Conservation (phyloP, 2,329 filamentous ascomycete species). For the Diaporthe citrichinensis region DNA sequence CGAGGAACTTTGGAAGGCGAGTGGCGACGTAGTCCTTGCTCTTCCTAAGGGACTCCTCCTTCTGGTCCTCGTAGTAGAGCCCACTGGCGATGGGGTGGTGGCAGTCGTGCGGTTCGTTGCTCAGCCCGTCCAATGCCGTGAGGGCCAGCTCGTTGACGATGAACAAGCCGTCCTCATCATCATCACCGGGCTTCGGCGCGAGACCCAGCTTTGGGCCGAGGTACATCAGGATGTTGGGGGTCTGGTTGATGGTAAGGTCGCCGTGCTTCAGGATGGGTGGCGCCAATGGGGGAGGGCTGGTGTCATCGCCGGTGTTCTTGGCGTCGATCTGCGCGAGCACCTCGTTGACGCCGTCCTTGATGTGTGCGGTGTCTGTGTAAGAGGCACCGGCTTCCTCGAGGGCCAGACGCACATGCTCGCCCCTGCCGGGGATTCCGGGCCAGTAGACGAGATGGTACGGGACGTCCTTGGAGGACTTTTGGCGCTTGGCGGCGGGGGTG, state of each 20-base stretch:
- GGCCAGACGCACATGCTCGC: slow-evolving; percentile 79
- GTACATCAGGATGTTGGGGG: slow-evolving; percentile 80
- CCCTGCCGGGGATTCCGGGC: slow-evolving; percentile 79
- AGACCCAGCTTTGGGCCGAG: slow-evolving; percentile 73
- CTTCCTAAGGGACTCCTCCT: slow-evolving; percentile 72
- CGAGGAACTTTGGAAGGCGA: slow-evolving; percentile 80
- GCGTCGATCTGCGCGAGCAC: slow-evolving; percentile 64
- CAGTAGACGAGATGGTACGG: slow-evolving; percentile 80
- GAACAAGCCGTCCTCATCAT: slow-evolving; percentile 62
- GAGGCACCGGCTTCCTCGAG: slow-evolving; percentile 77
- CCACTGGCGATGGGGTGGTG: slow-evolving; percentile 77
- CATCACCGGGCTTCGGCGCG: slow-evolving; percentile 56
- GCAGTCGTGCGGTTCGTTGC: slow-evolving; percentile 80
- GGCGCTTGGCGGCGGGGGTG: slow-evolving; percentile 51
- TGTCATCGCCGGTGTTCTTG: slow-evolving; percentile 61
- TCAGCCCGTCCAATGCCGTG: slow-evolving; percentile 79
- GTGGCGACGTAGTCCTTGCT: slow-evolving; percentile 70
- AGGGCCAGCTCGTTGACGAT: slow-evolving; percentile 74
- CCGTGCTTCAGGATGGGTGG: slow-evolving; percentile 77
- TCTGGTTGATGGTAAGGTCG: slow-evolving; percentile 75
- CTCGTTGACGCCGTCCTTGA: slow-evolving; percentile 62
- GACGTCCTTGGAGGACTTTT: slow-evolving; percentile 59
- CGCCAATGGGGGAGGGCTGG: slow-evolving; percentile 76
- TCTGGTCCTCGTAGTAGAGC: slow-evolving; percentile 83
- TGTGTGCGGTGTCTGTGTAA: slow-evolving; percentile 73